These are phyloP conservation scores for Macrolepiota albuminosa DNA, from an alignment of 768 basidiomycete genomes.

Conservation along the genomic window DNA sequence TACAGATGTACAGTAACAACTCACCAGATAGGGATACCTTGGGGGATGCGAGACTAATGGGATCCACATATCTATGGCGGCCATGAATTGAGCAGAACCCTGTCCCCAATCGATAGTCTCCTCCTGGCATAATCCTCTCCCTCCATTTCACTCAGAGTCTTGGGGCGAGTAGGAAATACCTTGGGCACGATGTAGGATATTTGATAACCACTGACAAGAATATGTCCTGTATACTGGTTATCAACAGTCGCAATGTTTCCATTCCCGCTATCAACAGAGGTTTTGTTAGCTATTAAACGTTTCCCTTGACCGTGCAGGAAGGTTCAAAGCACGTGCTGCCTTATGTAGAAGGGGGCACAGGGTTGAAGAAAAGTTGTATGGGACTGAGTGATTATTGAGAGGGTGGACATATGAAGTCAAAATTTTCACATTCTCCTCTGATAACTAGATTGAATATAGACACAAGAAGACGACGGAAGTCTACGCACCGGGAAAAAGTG, in stretches of 20 bases:
- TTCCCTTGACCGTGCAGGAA: slow-evolving; percentile 55
- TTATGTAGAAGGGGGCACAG: slow-evolving; percentile 60
- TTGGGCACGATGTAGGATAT: slow-evolving; percentile 75
- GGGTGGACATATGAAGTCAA: slow-evolving; percentile 73
- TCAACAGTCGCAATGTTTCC: slow-evolving; percentile 47
- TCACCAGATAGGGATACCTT: slow-evolving; percentile 68
- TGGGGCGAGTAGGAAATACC: slow-evolving; percentile 40
- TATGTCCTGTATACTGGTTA: slow-evolving; percentile 64
- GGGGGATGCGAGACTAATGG: slow-evolving; percentile 67
- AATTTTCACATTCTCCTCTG: slow-evolving; percentile 80
- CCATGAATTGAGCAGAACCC: slow-evolving; percentile 70
- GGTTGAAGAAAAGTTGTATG: slow-evolving; percentile 69
- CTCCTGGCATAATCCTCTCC: slow-evolving; percentile 27
- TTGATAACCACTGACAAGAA: slow-evolving; percentile 72
- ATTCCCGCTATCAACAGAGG: slow-evolving; percentile 20
- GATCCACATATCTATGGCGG: slow-evolving; percentile 71
- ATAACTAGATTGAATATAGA: not conserved
- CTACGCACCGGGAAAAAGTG: slow-evolving; percentile 65
- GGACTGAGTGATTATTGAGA: slow-evolving; percentile 61
- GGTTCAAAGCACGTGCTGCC: slow-evolving; percentile 64
- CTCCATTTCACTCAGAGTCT: slow-evolving; percentile 23
- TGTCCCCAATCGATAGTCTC: slow-evolving; percentile 55
- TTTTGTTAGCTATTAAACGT: slow-evolving; percentile 47
- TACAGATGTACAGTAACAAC: slow-evolving; percentile 16
- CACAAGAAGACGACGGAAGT: not conserved